Evolutionary conservation across 352 stramenopile genomes (phyloP).

Genomic region (Globisporangium abappressorium): DNA sequence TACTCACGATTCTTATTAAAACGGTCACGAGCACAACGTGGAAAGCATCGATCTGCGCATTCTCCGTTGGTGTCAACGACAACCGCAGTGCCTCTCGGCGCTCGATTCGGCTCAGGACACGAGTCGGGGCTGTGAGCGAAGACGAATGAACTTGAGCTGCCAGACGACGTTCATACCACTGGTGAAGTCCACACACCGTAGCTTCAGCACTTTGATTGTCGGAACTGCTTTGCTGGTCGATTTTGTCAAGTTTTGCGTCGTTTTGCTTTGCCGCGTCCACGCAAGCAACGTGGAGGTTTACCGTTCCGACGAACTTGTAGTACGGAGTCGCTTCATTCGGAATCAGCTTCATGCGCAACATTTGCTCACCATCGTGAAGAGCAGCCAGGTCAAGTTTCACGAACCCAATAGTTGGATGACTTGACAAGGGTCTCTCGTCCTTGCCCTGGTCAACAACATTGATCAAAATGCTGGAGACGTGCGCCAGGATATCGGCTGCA

Average conservation of each 20-base stretch:
- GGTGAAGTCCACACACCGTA: slow-evolving; percentile 21
- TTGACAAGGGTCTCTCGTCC: not conserved
- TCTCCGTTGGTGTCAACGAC: slow-evolving; percentile 53
- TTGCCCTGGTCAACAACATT: slow-evolving; percentile 36
- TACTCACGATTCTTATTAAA: slow-evolving; percentile 51
- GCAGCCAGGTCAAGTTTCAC: slow-evolving; percentile 50
- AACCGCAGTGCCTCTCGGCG: slow-evolving; percentile 44
- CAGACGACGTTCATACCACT: slow-evolving; percentile 34
- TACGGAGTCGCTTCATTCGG: slow-evolving; percentile 38
- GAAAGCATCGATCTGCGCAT: slow-evolving; percentile 62
- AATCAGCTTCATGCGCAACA: slow-evolving; percentile 40
- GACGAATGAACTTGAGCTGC: slow-evolving; percentile 11
- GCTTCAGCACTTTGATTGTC: not conserved
- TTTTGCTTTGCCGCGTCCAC: slow-evolving; percentile 13
- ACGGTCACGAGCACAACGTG: slow-evolving; percentile 44
- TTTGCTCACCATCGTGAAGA: slow-evolving; percentile 32
- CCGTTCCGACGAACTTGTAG: slow-evolving; percentile 49
- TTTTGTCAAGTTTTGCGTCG: not conserved
- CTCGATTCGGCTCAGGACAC: slow-evolving; percentile 35
- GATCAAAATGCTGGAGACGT: slow-evolving; percentile 46
- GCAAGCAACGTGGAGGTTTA: slow-evolving; percentile 36
- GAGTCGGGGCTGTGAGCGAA: slow-evolving; percentile 14
- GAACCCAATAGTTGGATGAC: slow-evolving; percentile 29
- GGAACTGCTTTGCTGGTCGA: not conserved
- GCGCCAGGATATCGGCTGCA: slow-evolving; percentile 27